A percentile compares a stretch with the other conserved stretches of the same genome.
Evolutionary conservation across 192 early-diverging fungal species (phyloP).

Genomic region (Mortierella hygrophila): DNA sequence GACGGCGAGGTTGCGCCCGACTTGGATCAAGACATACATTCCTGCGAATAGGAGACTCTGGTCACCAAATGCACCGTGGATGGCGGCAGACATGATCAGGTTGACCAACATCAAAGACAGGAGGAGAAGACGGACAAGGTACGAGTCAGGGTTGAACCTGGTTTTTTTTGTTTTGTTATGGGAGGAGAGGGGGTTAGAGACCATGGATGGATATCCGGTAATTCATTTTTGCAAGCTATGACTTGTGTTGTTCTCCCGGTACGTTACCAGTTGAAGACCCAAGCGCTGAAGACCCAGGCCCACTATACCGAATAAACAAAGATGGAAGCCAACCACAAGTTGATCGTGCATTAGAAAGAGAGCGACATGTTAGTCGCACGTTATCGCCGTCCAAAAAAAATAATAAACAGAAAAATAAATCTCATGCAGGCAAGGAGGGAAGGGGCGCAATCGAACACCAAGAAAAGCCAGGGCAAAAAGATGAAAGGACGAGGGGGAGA

Average conservation of each 20-base stretch:
- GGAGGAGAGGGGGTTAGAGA: background rate
- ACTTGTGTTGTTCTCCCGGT: background rate
- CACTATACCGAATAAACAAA: constrained; percentile 8
- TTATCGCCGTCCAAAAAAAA: background rate
- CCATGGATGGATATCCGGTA: background rate
- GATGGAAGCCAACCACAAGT: background rate
- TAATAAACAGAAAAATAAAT: background rate
- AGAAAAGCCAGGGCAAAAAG: background rate
- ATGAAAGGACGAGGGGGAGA: background rate
- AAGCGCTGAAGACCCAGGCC: constrained; percentile 40
- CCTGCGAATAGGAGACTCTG: constrained; percentile 27
- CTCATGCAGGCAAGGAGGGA: background rate
- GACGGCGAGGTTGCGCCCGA: constrained; percentile 14
- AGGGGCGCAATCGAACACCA: background rate
- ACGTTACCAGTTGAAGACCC: constrained; percentile 34
- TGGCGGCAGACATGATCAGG: constrained; percentile 38
- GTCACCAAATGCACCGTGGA: constrained; percentile 8
- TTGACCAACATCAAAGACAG: constrained; percentile 31
- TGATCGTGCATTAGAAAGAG: background rate
- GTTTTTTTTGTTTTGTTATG: background rate
- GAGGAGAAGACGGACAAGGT: constrained; percentile 33
- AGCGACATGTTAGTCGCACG: background rate
- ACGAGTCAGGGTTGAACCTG: constrained; percentile 54
- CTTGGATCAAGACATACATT: constrained; percentile 39
- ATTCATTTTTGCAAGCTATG: background rate